Evolutionary conservation across 805 yeast species (phyloP).

Genomic region (Lachancea sp.): DNA sequence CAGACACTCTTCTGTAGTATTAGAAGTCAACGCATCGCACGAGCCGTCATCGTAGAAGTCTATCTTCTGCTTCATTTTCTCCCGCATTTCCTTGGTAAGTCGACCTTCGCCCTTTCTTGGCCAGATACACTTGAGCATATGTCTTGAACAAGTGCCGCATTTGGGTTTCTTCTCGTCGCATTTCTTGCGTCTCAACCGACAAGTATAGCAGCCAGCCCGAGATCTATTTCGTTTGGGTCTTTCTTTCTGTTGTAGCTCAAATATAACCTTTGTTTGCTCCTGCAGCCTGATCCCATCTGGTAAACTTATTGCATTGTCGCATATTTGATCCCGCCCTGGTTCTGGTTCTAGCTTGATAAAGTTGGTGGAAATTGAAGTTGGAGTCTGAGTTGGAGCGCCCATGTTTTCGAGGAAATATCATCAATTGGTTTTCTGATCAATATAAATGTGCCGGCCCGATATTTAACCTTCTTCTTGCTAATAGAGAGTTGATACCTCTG

Average conservation of each 20-base stretch:
- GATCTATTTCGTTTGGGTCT: conserved; percentile 12
- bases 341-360: neutral
- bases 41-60: conserved; percentile 10
- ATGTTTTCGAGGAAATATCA: conserved; percentile 2
- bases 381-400: conserved; percentile 3
- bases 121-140: conserved; percentile 17
- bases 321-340: neutral
- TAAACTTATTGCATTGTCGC: neutral
- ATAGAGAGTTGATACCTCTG: no score
- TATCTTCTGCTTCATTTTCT: conserved; percentile 12
- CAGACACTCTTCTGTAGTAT: neutral
- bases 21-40: neutral
- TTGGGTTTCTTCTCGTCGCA: conserved; percentile 19
- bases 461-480: no score
- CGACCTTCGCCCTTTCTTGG: conserved; percentile 14
- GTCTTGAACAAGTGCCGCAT: conserved; percentile 14
- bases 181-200: conserved; percentile 17
- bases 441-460: no score
- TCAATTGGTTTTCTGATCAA: neutral
- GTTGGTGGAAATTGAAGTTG: neutral
- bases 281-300: neutral
- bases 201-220: conserved; percentile 19
- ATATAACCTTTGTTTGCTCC: neutral
- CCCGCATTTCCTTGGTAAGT: conserved; percentile 17
- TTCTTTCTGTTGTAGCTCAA: neutral